Evolutionary conservation across 1,284 basidiomycete species (phyloP).

Genomic region (Leccinum holopus): DNA sequence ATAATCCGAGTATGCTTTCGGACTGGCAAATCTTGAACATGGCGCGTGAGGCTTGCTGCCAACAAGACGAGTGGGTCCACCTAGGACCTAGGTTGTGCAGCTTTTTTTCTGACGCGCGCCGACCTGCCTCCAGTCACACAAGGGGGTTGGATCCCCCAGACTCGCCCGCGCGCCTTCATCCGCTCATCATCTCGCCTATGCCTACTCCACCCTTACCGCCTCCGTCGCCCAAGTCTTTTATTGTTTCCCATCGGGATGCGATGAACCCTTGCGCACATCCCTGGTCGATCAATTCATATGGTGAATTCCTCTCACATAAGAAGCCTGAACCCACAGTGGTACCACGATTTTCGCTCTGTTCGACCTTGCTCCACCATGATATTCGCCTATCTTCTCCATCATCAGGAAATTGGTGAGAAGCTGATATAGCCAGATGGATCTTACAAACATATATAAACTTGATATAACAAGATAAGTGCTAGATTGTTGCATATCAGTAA

Average conservation of each 20-base stretch:
- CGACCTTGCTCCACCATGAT: no score
- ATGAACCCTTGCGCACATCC: constrained; percentile 69
- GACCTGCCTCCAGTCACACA: constrained; percentile 20
- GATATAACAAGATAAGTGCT: no score
- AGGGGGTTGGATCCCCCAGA: constrained; percentile 26
- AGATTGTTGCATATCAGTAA: no score
- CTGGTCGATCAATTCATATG: constrained; percentile 46
- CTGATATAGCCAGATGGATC: no score
- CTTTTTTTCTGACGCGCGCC: constrained; percentile 17
- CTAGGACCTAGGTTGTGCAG: not conserved
- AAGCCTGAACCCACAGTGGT: no score
- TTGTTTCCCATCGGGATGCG: constrained; percentile 47
- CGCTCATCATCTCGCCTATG: constrained; percentile 1
- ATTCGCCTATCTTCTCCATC: no score
- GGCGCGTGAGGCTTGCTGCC: constrained; percentile 29
- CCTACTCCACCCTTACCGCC: not conserved
- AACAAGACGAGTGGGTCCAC: constrained; percentile 28
- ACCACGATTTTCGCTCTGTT: no score
- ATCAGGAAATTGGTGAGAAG: no score
- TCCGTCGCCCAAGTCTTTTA: constrained; percentile 46
- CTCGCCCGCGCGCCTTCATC: constrained; percentile 22
- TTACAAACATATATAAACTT: no score
- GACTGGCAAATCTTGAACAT: constrained; percentile 28
- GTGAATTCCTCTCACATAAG: constrained; percentile 53
- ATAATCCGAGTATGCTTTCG: constrained; percentile 30